Conservation (phyloP, 495 filamentous ascomycete species). For the Talaromyces thailandensis region DNA sequence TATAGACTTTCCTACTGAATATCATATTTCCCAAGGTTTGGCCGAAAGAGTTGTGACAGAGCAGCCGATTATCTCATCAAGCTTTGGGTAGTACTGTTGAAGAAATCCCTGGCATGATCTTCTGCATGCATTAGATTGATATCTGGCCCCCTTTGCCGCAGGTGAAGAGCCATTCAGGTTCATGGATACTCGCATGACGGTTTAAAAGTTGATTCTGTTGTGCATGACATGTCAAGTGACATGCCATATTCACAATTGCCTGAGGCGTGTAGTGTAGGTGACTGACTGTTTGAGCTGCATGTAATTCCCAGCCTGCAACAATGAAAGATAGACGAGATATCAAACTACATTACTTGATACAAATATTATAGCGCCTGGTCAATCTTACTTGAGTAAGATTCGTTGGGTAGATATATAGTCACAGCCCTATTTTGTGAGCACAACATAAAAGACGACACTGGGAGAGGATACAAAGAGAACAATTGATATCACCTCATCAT, state of each 20-base stretch:
- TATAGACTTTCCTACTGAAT: background rate
- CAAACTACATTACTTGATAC: no score
- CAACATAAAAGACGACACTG: no score
- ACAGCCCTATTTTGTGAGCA: no score
- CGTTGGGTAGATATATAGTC: no score
- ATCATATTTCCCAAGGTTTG: background rate
- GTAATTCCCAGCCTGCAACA: no score
- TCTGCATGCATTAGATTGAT: background rate
- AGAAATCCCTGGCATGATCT: background rate
- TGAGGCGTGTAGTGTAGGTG: background rate
- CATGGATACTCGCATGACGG: background rate
- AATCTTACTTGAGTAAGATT: no score
- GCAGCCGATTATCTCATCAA: background rate
- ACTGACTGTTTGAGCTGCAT: no score
- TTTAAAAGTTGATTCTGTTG: background rate
- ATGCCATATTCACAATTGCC: background rate
- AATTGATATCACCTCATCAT: no score
- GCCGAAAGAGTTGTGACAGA: background rate
- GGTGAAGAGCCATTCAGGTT: background rate
- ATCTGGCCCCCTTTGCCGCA: background rate
- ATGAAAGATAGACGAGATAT: no score
- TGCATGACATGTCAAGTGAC: background rate
- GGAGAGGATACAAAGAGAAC: no score
- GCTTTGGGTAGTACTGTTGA: background rate
- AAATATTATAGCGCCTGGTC: no score